phyloP scores from a whole-genome alignment of 2,329 filamentous ascomycete species.

The Sordariomycetes sp. region DNA sequence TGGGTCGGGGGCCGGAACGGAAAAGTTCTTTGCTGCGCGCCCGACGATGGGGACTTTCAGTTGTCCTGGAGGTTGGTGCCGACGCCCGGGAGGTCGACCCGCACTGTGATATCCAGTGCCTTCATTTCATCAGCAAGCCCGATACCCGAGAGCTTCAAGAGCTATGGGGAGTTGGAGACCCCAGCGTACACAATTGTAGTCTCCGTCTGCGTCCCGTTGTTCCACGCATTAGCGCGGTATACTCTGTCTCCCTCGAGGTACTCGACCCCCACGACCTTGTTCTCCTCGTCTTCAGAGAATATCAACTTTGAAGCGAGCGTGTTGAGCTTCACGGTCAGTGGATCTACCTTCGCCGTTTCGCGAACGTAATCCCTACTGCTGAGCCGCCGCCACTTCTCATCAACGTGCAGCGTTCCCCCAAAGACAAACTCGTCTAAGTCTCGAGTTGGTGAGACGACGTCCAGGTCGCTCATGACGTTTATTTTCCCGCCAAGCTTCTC shows the following conservation, averaged over 20 bases:
- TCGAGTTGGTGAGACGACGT: conserved; percentile 4
- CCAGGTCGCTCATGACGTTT: conserved; percentile 12
- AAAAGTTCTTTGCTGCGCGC: conserved; percentile 14
- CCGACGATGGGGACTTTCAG: conserved; percentile 19
- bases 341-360: conserved; percentile 8
- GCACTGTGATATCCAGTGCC: conserved; percentile 21
- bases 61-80: conserved; percentile 14
- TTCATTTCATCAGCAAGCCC: conserved; percentile 26
- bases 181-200: conserved; percentile 9
- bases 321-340: conserved; percentile 6
- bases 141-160: conserved; percentile 34
- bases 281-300: conserved; percentile 5
- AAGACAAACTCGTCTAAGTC: conserved; percentile 7
- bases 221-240: conserved; percentile 6
- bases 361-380: conserved; percentile 4
- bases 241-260: conserved; percentile 7
- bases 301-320: conserved; percentile 7
- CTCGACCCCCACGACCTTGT: conserved; percentile 23
- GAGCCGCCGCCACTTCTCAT: conserved; percentile 3
- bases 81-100: conserved; percentile 33
- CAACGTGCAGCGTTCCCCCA: conserved; percentile 7
- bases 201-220: not conserved
- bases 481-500: not conserved
- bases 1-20: not conserved
- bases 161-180: conserved; percentile 19